Base-by-base conservation (phyloP, 2,329 filamentous ascomycete genomes). In the Pyrenophora tritici-repentis region DNA sequence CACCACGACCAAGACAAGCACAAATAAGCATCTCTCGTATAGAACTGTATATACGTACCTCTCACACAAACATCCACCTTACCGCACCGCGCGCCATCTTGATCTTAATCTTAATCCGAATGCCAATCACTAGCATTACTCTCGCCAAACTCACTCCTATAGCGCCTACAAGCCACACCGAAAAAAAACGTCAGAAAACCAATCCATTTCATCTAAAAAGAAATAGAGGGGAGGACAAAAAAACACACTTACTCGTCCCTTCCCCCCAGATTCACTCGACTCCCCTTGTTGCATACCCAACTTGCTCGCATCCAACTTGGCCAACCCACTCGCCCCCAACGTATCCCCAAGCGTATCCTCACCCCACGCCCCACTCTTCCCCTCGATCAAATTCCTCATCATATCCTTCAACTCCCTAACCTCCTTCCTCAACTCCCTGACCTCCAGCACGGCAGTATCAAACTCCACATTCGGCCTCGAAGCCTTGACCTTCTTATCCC, bases 391-490 rank as follows among this genome's bases (percentile, higher is more conserved):
- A 43, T 62, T 68, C 13, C 62, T 34, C 31, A 75, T 14, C 59
- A 78, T 47, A 18, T 72, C 68, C 65, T 76, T 80, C 50, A 81
- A 52, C 67, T 79, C 77, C 29, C 64, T 62, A 13, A 81, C 69
- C 55, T 80, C 76, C 36, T 70, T 63, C 58, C 70, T 73, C 63
- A 81, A 51, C 58, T 75, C 72, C 56, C 71, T 70, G 16, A 80
- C 63, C 59, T 96, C 91, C 18, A 88, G 56, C n/a, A 90, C 85
- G 1, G 88, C 86, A 9, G 82, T 83, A 56, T 97, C 91, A 26
- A 87, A 83, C 63, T 91, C 88, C 4, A 97, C 83, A 71, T 97
- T 91, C 1, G 91, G 89, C 70, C 86, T 89, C 17, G 84, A 87
- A n/a, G 79, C 76, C 42, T 85, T 81, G 2, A 96, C 91, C 48